phyloP scores from a whole-genome alignment of 179 eudicot species.

The Beta corolliflora region DNA sequence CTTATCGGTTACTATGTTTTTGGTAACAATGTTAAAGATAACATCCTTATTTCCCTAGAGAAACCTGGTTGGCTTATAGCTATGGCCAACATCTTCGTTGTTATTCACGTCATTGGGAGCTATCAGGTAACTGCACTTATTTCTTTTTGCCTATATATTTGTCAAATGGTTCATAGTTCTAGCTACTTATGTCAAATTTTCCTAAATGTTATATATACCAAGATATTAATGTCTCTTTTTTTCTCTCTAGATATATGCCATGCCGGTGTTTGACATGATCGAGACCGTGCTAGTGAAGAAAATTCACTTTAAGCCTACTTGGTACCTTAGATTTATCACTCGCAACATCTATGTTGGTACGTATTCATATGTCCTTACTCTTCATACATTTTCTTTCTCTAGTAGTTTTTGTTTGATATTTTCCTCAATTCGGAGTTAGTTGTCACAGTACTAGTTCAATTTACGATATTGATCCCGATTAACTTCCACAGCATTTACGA shows the following conservation, averaged over 20 bases:
- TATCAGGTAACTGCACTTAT: constrained; percentile 33
- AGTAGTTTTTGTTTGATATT: background rate
- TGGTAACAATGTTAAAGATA: constrained; percentile 33
- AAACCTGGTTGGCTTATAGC: constrained; percentile 42
- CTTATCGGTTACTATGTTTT: constrained; percentile 38
- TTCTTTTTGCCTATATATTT: background rate
- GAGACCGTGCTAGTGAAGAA: constrained; percentile 50
- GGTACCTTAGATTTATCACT: constrained; percentile 35
- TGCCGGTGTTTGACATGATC: constrained; percentile 51
- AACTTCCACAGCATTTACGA: constrained; percentile 49
- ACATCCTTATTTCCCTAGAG: constrained; percentile 30
- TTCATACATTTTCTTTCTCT: background rate
- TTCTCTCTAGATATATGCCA: constrained; percentile 36
- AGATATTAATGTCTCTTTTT: background rate
- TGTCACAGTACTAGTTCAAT: background rate
- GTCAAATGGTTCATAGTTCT: background rate
- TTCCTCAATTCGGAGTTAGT: background rate
- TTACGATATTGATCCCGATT: background rate
- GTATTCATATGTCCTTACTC: background rate
- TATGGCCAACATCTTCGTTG: constrained; percentile 43
- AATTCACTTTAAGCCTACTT: constrained; percentile 37
- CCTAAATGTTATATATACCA: too few relatives aligned
- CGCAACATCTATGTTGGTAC: constrained; percentile 45
- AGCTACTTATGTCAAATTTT: background rate
- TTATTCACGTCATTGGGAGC: constrained; percentile 47